phyloP scores from a whole-genome alignment of 495 filamentous ascomycete species.

The Neurospora sp. region DNA sequence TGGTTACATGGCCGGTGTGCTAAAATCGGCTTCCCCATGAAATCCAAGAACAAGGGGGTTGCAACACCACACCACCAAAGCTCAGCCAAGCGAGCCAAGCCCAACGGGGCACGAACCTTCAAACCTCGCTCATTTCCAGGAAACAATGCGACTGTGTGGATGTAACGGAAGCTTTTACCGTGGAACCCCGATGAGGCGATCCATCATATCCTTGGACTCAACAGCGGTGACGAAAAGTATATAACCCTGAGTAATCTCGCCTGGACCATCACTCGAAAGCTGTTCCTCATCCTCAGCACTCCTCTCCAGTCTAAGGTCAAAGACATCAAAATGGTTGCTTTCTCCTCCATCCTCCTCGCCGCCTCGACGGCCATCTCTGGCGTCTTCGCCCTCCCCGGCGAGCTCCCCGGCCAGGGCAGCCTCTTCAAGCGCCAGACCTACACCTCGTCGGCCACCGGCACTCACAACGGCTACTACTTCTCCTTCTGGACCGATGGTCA shows the following conservation, averaged over 20 bases:
- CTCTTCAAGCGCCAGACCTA: slow-evolving; percentile 26
- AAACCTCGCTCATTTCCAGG: not conserved
- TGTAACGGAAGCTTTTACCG: not conserved
- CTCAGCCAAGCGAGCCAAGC: not conserved
- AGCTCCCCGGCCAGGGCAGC: slow-evolving; percentile 19
- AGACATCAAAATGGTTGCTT: slow-evolving; percentile 32
- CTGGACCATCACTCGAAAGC: not conserved
- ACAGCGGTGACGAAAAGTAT: not conserved
- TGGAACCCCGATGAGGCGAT: not conserved
- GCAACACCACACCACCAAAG: not conserved
- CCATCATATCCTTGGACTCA: not conserved
- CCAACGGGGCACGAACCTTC: not conserved
- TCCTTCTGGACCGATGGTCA: slow-evolving; percentile 53
- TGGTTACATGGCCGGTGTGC: not conserved
- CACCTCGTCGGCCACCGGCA: slow-evolving; percentile 36
- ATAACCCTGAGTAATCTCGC: not conserved
- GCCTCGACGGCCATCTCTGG: slow-evolving; percentile 20
- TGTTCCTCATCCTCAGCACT: not conserved
- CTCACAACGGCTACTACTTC: slow-evolving; percentile 51
- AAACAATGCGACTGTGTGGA: not conserved
- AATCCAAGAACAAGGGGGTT: not conserved
- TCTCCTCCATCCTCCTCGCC: slow-evolving; percentile 34
- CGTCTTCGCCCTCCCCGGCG: slow-evolving; percentile 32
- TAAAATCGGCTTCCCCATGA: not conserved
- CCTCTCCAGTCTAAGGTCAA: not conserved